Evolutionary conservation across 495 filamentous ascomycete genomes (phyloP).

Genomic region (Hyaloscypha variabilis): DNA sequence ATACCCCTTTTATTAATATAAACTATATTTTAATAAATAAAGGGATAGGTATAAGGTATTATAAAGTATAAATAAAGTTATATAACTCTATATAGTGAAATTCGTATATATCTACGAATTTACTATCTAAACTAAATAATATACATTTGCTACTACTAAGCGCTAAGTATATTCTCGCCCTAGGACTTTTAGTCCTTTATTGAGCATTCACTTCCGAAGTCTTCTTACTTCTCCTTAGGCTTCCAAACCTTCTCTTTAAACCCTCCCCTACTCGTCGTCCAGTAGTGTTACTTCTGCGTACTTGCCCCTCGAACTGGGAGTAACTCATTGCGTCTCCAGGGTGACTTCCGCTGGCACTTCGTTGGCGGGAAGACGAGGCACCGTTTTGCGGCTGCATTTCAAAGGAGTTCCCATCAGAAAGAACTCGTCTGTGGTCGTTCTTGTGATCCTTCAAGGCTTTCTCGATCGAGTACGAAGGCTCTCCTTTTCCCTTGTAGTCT

Average conservation of each 20-base stretch:
- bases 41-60: too few species aligned
- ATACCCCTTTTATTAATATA: too few species aligned
- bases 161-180: too few species aligned
- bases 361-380: constrained; percentile 12
- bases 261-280: constrained; percentile 42
- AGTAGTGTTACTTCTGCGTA: constrained; percentile 40
- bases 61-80: too few species aligned
- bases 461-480: constrained; percentile 72
- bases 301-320: constrained; percentile 13
- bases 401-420: constrained; percentile 31
- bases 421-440: constrained; percentile 27
- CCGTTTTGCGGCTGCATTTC: constrained; percentile 44
- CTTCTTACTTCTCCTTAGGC: constrained; percentile 39
- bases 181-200: too few species aligned
- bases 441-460: constrained; percentile 55
- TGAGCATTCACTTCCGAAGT: background rate
- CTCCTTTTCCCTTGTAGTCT: constrained; percentile 80
- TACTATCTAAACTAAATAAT: too few species aligned
- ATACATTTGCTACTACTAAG: too few species aligned
- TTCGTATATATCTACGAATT: too few species aligned
- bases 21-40: too few species aligned
- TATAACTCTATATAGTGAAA: too few species aligned
- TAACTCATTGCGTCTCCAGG: constrained; percentile 1
- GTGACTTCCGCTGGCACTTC: constrained; percentile 27
- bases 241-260: constrained; percentile 49